Evolutionary conservation across 352 stramenopile species (phyloP), one percentile per base, ranked within the genome.

Genomic region (Pythium grandisporangium): DNA sequence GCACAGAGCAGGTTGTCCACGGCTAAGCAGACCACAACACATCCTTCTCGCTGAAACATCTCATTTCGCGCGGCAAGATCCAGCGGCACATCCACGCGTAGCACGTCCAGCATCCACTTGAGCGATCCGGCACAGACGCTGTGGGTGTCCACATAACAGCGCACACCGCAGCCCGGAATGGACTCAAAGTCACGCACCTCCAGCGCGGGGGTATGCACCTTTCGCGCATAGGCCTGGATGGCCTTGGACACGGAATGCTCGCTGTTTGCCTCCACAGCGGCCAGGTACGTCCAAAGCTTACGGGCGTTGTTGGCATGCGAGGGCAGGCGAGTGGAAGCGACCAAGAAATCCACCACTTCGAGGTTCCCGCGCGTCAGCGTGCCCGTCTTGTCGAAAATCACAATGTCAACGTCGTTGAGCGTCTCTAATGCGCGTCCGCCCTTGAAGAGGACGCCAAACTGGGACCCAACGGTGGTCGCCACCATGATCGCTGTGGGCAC

Each of bases 311-410:
- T n/a, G 50, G n/a, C 17, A 29, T 51, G 32, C 10, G 19, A 30
- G n/a, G 46, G 41, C 1, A 50, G 22, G 4, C 38, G 43, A 8
- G 53, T 48, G 14, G 37, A 53, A 11, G 49, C 47, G 14, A 60
- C 45, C 25, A 60, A 34, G 17, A 60, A 49, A 26, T 60, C 44
- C 19, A 66, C 62, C 21, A 87, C 62, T 0, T 66, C 53, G 36
- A 85, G 55, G 5, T 70, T 65, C 4, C 72, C 75, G 13, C 47
- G 74, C 14, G 77, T 90, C 26, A 88, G 68, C 7, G 77, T 90
- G 5, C 77, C 77, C 1, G 77, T 90, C 55, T 90, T 90, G 55
- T 90, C 74, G 37, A 90, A 88, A 39, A 90, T 64, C n/a, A 90
- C 63, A 14, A 65, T 68, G 50, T 85, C 62, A 29, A 86, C 66